A percentile compares a stretch with the other conserved stretches of the same genome.
These are phyloP conservation scores for Coemansia sp. DNA, from an alignment of 192 early-diverging fungal species.

Conservation along the genomic window DNA sequence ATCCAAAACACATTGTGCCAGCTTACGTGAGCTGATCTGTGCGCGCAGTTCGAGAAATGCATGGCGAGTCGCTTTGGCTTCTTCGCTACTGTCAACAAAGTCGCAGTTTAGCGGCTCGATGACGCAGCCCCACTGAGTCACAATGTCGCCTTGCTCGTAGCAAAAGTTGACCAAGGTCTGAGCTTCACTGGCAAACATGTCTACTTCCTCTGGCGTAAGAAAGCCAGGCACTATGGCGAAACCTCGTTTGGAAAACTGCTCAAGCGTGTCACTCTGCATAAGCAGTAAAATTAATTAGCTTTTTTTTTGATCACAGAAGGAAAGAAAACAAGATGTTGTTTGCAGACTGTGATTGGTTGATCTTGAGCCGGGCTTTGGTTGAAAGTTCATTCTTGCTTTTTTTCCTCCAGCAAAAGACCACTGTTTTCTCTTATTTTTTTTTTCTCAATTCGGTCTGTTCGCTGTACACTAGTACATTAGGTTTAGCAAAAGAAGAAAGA, in stretches of 20 bases:
- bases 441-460: neutral
- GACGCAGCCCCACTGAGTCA: conserved; percentile 45
- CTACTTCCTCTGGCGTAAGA: conserved; percentile 19
- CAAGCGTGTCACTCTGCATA: neutral
- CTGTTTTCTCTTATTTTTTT: neutral
- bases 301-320: too few relatives aligned
- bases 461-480: too few relatives aligned
- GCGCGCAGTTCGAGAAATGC: conserved; percentile 16
- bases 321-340: conserved; percentile 13
- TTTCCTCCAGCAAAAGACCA: too few relatives aligned
- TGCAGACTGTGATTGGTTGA: conserved; percentile 41
- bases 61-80: conserved; percentile 6
- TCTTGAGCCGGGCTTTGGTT: neutral
- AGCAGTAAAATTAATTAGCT: too few relatives aligned
- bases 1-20: conserved; percentile 26
- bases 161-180: conserved; percentile 43
- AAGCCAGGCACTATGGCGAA: conserved; percentile 35
- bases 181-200: conserved; percentile 21
- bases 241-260: conserved; percentile 17
- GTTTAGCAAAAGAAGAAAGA: neutral
- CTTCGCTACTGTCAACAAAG: conserved; percentile 11
- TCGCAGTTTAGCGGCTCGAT: conserved; percentile 49
- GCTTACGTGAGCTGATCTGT: neutral
- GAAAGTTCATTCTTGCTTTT: too few relatives aligned
- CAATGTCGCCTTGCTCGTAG: conserved; percentile 48